Base-by-base conservation (phyloP, 2,329 filamentous ascomycete genomes). In the Cladosporium sphaerospermum region DNA sequence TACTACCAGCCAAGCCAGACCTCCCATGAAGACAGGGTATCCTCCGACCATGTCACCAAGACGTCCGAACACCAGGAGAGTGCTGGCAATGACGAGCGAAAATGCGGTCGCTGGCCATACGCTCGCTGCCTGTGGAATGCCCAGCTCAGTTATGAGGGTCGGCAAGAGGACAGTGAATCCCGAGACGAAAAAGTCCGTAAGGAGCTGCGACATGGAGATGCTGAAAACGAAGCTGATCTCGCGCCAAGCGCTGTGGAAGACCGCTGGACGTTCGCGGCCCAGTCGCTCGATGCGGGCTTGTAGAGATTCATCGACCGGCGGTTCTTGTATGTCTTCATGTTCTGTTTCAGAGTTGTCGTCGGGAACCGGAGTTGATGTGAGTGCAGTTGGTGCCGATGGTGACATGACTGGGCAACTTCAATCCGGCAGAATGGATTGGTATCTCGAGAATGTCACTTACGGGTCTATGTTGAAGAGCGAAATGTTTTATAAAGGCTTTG, bases 121-220 rank as follows among this genome's bases (percentile, higher is more conserved):
- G 3, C 71, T 71, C 7, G 84, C 82, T 43, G 83, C 80, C 45
- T 82, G 78, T 0, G 86, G 80, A 34, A 92, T 89, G 33, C 80
- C 51, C 3, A 92, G 75, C 1, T 81, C 76, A 9, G 67, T 64
- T 9, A 81, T 73, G 3, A 92, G 66, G 0, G 80, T 80, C 1
- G 88, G 87, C 0, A 90, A 69, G 23, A 91, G 69, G 57, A 83
- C 72, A 55, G 76, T 80, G 62, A 91, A 92, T 33, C 88, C 88
- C 44, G 84, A 86, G 52, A 91, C 79, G 64, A 85, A 86, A 68
- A 84, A 90, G 71, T 90, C 86, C 75, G 59, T 59, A 9, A 63
- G 49, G 3, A 59, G 31, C 34, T 63, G 59, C 13, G 62, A 63
- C 58, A 64, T 63, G 23, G 58, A 51, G 9, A 65, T 55, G 0